Conservation (phyloP, 2,329 filamentous ascomycete species). For the Cladosporium cucumerinum region DNA sequence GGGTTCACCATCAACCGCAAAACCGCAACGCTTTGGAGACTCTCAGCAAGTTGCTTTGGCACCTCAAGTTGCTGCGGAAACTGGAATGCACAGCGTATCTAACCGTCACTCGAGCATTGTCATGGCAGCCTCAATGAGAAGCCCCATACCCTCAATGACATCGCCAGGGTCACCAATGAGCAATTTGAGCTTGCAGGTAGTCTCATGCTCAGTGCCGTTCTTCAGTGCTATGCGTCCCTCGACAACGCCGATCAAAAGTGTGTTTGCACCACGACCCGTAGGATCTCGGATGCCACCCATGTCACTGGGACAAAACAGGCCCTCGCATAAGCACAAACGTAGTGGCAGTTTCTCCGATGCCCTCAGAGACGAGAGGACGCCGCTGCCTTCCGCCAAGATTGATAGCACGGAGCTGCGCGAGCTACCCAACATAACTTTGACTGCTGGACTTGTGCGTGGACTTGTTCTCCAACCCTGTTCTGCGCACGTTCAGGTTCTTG, state of each 20-base stretch:
- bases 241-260: slow-evolving; percentile 6
- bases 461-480: slow-evolving; percentile 79
- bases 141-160: slow-evolving; percentile 8
- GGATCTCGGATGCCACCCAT: slow-evolving; percentile 18
- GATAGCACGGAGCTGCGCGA: slow-evolving; percentile 36
- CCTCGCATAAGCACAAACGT: slow-evolving; percentile 65
- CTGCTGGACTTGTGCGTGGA: slow-evolving; percentile 82
- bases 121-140: slow-evolving; percentile 8
- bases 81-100: slow-evolving; percentile 4
- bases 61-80: slow-evolving; percentile 11
- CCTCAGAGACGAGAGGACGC: slow-evolving; percentile 63
- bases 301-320: slow-evolving; percentile 16
- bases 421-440: slow-evolving; percentile 63
- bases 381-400: slow-evolving; percentile 47
- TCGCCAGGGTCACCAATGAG: slow-evolving; percentile 41
- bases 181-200: slow-evolving; percentile 53
- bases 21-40: slow-evolving; percentile 11
- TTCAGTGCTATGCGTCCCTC: slow-evolving; percentile 25
- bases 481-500: slow-evolving; percentile 64
- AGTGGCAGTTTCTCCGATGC: slow-evolving; percentile 88
- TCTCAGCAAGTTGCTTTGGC: slow-evolving; percentile 15
- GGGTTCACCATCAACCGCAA: background rate
- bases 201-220: slow-evolving; percentile 59
- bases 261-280: slow-evolving; percentile 14
- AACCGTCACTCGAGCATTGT: slow-evolving; percentile 3